These are phyloP conservation scores for Ceratocystis variospora DNA, from an alignment of 2,329 filamentous ascomycete genomes.

Conservation along the genomic window DNA sequence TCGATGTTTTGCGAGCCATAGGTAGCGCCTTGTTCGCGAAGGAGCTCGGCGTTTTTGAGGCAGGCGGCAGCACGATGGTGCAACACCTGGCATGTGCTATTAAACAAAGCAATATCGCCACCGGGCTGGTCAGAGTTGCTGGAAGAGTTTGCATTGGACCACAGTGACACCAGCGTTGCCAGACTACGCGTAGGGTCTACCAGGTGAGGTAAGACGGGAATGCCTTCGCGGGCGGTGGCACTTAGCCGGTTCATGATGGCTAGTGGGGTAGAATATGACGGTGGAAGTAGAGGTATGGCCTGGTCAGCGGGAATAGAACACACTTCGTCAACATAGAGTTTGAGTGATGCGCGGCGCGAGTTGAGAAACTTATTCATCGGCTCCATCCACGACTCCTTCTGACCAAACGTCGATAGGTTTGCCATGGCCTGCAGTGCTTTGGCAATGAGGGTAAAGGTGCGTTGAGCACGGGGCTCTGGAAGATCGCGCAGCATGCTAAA, in stretches of 20 bases:
- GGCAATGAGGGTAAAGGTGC: constrained; percentile 80
- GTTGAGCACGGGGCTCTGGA: constrained; percentile 66
- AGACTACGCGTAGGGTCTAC: constrained; percentile 81
- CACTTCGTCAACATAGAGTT: constrained; percentile 72
- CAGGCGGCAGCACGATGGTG: constrained; percentile 40
- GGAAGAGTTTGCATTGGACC: constrained; percentile 45
- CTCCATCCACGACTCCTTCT: constrained; percentile 98
- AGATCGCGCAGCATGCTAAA: constrained; percentile 77
- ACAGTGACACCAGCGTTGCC: constrained; percentile 68
- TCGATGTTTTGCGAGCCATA: background rate
- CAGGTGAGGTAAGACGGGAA: constrained; percentile 82
- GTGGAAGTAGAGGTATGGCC: constrained; percentile 34
- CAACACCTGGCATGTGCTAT: constrained; percentile 36
- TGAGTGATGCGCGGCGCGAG: constrained; percentile 64
- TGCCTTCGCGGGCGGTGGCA: constrained; percentile 72
- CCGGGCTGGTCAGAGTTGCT: constrained; percentile 27
- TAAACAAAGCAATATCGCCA: constrained; percentile 42
- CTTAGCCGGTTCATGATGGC: constrained; percentile 76
- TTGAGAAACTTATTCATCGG: constrained; percentile 86
- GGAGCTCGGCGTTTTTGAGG: constrained; percentile 35
- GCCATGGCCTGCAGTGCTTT: constrained; percentile 85
- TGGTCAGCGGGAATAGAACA: constrained; percentile 68
- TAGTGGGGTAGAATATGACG: constrained; percentile 77
- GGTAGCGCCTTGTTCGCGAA: constrained; percentile 25
- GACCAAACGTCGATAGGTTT: constrained; percentile 81